Evolutionary conservation across 306 rosid genomes (phyloP).

Genomic region (Cucumis cinereus): DNA sequence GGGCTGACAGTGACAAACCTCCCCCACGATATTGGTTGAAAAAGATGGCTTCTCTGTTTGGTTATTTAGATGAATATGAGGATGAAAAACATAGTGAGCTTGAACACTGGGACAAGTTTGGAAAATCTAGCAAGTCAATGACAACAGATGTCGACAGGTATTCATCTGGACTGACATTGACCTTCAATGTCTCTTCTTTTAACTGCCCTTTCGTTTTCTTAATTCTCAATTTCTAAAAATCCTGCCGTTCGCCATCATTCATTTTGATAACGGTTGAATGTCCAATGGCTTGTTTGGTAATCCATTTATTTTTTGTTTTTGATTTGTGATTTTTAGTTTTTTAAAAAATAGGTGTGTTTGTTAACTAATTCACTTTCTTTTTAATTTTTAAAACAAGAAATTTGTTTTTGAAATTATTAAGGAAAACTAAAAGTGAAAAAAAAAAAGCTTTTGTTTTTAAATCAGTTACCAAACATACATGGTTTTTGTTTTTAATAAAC

Average conservation of each 20-base stretch:
- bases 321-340: no score
- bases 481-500: no score
- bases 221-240: not conserved
- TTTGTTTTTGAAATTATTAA: no score
- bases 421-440: no score
- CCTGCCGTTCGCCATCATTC: not conserved
- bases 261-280: not conserved
- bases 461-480: no score
- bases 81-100: constrained; percentile 23
- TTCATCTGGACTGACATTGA: not conserved
- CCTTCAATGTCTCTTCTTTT: not conserved
- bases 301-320: no score
- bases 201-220: not conserved
- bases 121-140: constrained; percentile 21
- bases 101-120: constrained; percentile 16
- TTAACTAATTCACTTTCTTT: no score
- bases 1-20: constrained; percentile 86
- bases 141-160: constrained; percentile 43
- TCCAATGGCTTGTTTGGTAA: no score
- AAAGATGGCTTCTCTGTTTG: constrained; percentile 69
- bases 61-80: constrained; percentile 39
- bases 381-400: no score
- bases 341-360: no score
- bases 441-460: no score
- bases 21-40: constrained; percentile 76